Evolutionary conservation across 495 filamentous ascomycete species (phyloP), one percentile per base, ranked within the genome.

Genomic region (Hypomontagnella monticulosa): DNA sequence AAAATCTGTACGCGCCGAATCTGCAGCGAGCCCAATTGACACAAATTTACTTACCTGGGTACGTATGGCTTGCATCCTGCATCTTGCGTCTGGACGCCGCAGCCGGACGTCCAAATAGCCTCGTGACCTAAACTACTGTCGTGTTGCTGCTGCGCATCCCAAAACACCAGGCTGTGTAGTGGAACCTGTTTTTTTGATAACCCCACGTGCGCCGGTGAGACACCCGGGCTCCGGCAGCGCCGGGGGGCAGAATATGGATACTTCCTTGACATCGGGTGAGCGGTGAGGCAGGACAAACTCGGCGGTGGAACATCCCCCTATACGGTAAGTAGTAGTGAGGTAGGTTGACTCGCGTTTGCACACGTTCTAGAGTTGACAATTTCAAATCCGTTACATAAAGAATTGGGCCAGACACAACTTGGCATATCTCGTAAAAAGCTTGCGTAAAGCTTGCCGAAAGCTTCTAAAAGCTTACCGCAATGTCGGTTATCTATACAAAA

Each of bases 21-120:
- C 42, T 33, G 40, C 51, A 36, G 53, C 37, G 20, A 57, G 52
- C 52, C 65, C 36, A 33, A 27, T 40, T 41, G 40, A 44, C 11
- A 38, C 14, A 42, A 44, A 34, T 27, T 27, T 3, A 2, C 23
- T 27, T 27, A 27, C 23, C 23, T 27, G 49, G n/a, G 9, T 27
- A 40, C 30, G 30, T 59, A 59, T 47, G 50, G 51, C 23, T 20
- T 61, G 56, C 37, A 40, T 44, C 23, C 50, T 50, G 48, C 33
- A 23, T 47, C 41, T 38, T 43, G 41, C 33, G 30, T 27, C 2
- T 27, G 23, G 23, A 27, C 27, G 58, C 65, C 58, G 65, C 58
- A 63, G 42, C 43, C 58, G 55, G 65, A 68, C 65, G 66, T 69
- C 56, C 23, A 64, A 69, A 61, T 69, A 69, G 50, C 61, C 66